Evolutionary conservation across 148 eudicot genomes (phyloP).

Genomic region (Rhododendron williamsianum): DNA sequence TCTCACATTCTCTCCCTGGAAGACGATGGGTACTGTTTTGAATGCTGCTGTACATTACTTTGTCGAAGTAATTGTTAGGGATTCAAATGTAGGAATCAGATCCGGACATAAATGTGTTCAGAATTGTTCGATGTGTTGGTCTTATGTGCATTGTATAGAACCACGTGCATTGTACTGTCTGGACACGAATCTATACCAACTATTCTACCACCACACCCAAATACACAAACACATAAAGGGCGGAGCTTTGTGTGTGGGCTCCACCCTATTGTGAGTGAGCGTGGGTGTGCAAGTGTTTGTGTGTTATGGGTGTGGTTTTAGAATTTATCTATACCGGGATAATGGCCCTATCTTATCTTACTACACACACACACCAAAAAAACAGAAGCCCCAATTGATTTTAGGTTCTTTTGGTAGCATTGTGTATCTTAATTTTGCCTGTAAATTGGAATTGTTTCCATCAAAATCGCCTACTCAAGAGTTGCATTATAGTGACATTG

Average conservation of each 20-base stretch:
- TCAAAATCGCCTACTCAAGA: not conserved
- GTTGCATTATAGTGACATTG: not conserved
- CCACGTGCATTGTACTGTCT: not conserved
- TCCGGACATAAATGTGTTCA: not conserved
- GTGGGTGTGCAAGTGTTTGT: too few relatives aligned
- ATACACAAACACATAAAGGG: too few relatives aligned
- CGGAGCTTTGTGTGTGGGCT: too few relatives aligned
- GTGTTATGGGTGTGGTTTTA: too few relatives aligned
- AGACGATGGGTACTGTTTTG: not conserved
- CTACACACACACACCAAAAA: too few relatives aligned
- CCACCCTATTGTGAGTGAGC: too few relatives aligned
- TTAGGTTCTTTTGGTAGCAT: not conserved
- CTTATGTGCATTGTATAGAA: not conserved
- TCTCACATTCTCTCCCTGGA: not conserved
- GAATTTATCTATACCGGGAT: too few relatives aligned
- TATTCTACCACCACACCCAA: too few relatives aligned
- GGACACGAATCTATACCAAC: too few relatives aligned
- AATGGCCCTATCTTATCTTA: too few relatives aligned
- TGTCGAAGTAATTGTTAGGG: not conserved
- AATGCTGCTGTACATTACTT: not conserved
- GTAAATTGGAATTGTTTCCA: not conserved
- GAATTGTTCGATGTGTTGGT: too few relatives aligned
- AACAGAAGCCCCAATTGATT: not conserved
- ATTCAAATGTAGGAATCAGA: not conserved
- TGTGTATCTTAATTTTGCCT: not conserved